Percentiles rank a stretch among this genome's conserved stretches.
Conservation (phyloP, 257 asterid genomes). For the Solanum pinnatisectum region DNA sequence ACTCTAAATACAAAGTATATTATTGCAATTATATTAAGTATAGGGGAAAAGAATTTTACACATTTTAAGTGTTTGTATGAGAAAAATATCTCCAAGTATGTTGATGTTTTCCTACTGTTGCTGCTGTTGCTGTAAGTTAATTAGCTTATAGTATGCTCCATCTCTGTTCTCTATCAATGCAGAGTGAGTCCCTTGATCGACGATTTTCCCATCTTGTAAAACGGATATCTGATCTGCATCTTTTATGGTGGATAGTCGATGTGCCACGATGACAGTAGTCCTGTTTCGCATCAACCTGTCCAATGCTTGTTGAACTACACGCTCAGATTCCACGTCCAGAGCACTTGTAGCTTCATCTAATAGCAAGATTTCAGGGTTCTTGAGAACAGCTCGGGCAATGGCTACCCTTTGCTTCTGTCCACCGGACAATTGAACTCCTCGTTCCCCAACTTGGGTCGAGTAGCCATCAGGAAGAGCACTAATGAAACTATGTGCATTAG, state of each 20-base stretch:
- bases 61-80: neutral
- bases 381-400: constrained; percentile 71
- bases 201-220: constrained; percentile 68
- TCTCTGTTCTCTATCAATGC: constrained; percentile 53
- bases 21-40: neutral
- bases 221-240: constrained; percentile 67
- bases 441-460: constrained; percentile 66
- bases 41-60: neutral
- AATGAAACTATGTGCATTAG: constrained; percentile 79
- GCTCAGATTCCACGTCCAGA: constrained; percentile 70
- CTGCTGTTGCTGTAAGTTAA: constrained; percentile 51
- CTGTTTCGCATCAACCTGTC: constrained; percentile 68
- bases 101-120: constrained; percentile 15
- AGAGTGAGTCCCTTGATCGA: constrained; percentile 72
- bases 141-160: constrained; percentile 62
- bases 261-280: constrained; percentile 69
- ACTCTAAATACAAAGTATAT: neutral
- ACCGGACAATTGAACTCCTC: constrained; percentile 80
- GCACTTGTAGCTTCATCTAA: constrained; percentile 86
- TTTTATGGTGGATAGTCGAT: constrained; percentile 56
- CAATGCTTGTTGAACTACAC: constrained; percentile 57
- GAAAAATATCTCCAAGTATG: neutral
- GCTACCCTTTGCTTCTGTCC: constrained; percentile 88
- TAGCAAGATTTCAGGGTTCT: constrained; percentile 63
- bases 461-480: constrained; percentile 86